These are phyloP conservation scores for Zygoascus flipseniorum DNA, from an alignment of 805 yeast genomes.

Conservation along the genomic window DNA sequence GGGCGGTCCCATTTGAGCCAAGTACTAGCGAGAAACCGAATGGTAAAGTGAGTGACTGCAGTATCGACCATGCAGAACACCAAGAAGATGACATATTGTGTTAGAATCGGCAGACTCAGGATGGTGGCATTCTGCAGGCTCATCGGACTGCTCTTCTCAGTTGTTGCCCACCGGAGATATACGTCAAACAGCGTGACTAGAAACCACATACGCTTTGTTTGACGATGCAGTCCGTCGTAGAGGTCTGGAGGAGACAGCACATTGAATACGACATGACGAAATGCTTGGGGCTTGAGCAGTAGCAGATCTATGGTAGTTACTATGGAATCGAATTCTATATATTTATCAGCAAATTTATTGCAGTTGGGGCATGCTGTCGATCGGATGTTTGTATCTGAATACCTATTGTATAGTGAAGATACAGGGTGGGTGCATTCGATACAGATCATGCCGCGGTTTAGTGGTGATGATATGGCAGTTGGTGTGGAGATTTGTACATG, in stretches of 20 bases:
- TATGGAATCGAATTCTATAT: slow-evolving; percentile 83
- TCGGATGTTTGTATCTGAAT: slow-evolving; percentile 70
- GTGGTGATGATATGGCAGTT: not conserved
- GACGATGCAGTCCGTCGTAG: slow-evolving; percentile 12
- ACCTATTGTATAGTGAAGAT: slow-evolving; percentile 56
- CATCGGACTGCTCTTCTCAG: slow-evolving; percentile 47
- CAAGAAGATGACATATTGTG: slow-evolving; percentile 32
- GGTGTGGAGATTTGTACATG: not conserved
- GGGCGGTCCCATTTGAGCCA: slow-evolving; percentile 33
- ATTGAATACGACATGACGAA: slow-evolving; percentile 76
- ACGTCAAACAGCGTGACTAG: slow-evolving; percentile 76
- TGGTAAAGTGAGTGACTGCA: slow-evolving; percentile 25
- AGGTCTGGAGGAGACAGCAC: slow-evolving; percentile 27
- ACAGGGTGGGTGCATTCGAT: slow-evolving; percentile 74
- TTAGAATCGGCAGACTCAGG: slow-evolving; percentile 23
- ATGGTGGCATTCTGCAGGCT: slow-evolving; percentile 10
- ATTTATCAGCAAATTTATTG: slow-evolving; percentile 71
- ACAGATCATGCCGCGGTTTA: slow-evolving; percentile 58
- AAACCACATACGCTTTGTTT: slow-evolving; percentile 43
- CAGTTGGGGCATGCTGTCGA: slow-evolving; percentile 71
- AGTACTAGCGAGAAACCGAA: slow-evolving; percentile 29
- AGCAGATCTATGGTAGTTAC: slow-evolving; percentile 75
- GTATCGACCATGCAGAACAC: slow-evolving; percentile 30
- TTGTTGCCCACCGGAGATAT: slow-evolving; percentile 85
- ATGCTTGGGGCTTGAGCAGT: slow-evolving; percentile 72